Evolutionary conservation across 2,329 filamentous ascomycete genomes (phyloP).

Genomic region (Botryotinia narcissicola): DNA sequence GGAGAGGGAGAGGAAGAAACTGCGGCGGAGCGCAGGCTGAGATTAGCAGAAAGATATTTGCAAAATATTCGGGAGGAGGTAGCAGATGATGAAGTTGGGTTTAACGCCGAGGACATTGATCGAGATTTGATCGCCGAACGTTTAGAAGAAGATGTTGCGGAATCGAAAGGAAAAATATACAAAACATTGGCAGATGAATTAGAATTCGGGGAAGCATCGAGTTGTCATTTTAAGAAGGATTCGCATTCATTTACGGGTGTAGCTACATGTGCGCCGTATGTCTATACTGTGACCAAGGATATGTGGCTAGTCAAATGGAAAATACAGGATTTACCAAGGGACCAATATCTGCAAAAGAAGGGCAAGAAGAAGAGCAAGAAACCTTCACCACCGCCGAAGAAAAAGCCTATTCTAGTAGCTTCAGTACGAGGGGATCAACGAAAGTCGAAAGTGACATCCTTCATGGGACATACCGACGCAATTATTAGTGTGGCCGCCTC

Average conservation of each 20-base stretch:
- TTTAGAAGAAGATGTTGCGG: conserved; percentile 86
- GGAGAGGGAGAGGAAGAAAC: conserved; percentile 70
- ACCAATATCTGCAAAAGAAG: conserved; percentile 57
- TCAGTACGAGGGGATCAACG: conserved; percentile 61
- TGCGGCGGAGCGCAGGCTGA: conserved; percentile 79
- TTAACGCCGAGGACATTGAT: conserved; percentile 93
- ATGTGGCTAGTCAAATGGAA: conserved; percentile 85
- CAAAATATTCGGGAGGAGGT: conserved; percentile 84
- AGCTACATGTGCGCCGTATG: conserved; percentile 73
- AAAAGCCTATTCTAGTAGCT: conserved; percentile 60
- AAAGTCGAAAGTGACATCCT: conserved; percentile 61
- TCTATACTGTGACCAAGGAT: conserved; percentile 88
- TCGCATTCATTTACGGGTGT: conserved; percentile 76
- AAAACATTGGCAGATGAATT: conserved; percentile 72
- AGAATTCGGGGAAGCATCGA: conserved; percentile 63
- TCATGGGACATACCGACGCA: conserved; percentile 72
- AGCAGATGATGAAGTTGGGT: conserved; percentile 67
- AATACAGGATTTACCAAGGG: conserved; percentile 62
- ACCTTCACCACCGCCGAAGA: conserved; percentile 55
- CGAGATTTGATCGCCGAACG: conserved; percentile 87
- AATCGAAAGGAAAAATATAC: conserved; percentile 87
- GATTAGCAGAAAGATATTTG: conserved; percentile 88
- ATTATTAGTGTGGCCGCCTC: conserved; percentile 86
- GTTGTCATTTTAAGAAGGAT: conserved; percentile 75
- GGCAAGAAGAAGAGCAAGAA: conserved; percentile 54